phyloP scores from a whole-genome alignment of 1,284 basidiomycete species.

The Trichosporon sp. region DNA sequence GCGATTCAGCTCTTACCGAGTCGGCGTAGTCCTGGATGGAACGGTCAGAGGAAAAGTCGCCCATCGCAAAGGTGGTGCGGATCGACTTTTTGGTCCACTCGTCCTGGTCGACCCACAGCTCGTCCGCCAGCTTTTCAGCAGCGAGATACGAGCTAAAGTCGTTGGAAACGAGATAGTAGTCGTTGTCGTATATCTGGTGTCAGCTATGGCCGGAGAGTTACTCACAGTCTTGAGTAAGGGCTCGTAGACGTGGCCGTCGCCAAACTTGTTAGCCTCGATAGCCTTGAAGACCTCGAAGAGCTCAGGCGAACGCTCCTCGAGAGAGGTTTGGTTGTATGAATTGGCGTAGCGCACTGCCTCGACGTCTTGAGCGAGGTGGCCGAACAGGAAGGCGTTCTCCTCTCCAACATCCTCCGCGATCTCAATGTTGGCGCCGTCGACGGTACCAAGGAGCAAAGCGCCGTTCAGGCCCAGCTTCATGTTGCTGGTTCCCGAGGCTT shows the following conservation, averaged over 20 bases:
- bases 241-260: conserved; percentile 73
- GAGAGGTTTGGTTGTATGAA: conserved; percentile 72
- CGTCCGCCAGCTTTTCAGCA: conserved; percentile 80
- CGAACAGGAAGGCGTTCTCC: conserved; percentile 61
- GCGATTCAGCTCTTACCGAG: conserved; percentile 39
- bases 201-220: conserved; percentile 13
- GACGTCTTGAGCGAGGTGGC: conserved; percentile 60
- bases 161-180: conserved; percentile 73
- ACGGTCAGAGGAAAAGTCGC: conserved; percentile 89
- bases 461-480: conserved; percentile 75
- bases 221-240: conserved; percentile 61
- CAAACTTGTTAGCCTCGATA: conserved; percentile 73
- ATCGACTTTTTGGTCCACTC: conserved; percentile 92
- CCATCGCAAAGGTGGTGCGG: conserved; percentile 79
- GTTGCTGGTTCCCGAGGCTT: conserved; percentile 67
- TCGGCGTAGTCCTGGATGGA: conserved; percentile 83
- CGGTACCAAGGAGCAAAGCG: conserved; percentile 68
- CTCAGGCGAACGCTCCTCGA: conserved; percentile 77
- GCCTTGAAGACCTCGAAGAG: conserved; percentile 68
- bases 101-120: conserved; percentile 74
- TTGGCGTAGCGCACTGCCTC: conserved; percentile 80
- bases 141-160: conserved; percentile 88
- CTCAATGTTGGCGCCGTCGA: conserved; percentile 91
- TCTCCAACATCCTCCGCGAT: conserved; percentile 86
- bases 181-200: conserved; percentile 58